These are phyloP conservation scores for Serpula lacrymans DNA, from an alignment of 768 basidiomycete genomes.

Conservation along the genomic window DNA sequence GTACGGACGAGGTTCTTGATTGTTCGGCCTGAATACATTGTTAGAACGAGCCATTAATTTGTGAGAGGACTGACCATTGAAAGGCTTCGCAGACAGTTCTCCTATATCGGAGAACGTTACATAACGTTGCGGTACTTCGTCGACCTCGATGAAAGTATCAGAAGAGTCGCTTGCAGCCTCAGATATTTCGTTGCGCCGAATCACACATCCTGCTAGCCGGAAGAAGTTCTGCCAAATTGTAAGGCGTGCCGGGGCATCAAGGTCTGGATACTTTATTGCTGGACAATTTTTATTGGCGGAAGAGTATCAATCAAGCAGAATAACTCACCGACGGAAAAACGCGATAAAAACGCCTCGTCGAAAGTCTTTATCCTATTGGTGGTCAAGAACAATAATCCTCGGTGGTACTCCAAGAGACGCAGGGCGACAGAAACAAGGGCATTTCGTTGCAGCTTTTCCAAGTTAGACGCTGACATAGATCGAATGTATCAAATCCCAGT, in stretches of 20 bases:
- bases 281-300: background rate
- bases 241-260: slow-evolving; percentile 16
- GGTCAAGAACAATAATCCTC: slow-evolving; percentile 54
- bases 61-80: slow-evolving; percentile 19
- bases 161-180: slow-evolving; percentile 1
- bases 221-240: slow-evolving; percentile 25
- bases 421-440: slow-evolving; percentile 74
- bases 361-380: slow-evolving; percentile 57
- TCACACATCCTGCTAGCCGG: slow-evolving; percentile 11
- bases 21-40: slow-evolving; percentile 12
- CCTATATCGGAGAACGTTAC: slow-evolving; percentile 14
- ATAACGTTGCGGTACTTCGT: slow-evolving; percentile 6
- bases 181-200: no score
- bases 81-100: slow-evolving; percentile 18
- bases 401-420: slow-evolving; percentile 56
- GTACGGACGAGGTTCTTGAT: slow-evolving; percentile 32
- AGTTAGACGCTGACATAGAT: background rate
- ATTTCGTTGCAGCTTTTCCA: slow-evolving; percentile 47
- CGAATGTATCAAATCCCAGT: background rate
- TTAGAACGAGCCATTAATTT: background rate
- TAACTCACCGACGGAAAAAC: slow-evolving; percentile 50
- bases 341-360: slow-evolving; percentile 67
- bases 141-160: slow-evolving; percentile 4
- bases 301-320: background rate
- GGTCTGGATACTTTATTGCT: slow-evolving; percentile 25